Evolutionary conservation across 805 yeast species (phyloP), one percentile per base, ranked within the genome.

Genomic region (Suhomyces kilbournensis): DNA sequence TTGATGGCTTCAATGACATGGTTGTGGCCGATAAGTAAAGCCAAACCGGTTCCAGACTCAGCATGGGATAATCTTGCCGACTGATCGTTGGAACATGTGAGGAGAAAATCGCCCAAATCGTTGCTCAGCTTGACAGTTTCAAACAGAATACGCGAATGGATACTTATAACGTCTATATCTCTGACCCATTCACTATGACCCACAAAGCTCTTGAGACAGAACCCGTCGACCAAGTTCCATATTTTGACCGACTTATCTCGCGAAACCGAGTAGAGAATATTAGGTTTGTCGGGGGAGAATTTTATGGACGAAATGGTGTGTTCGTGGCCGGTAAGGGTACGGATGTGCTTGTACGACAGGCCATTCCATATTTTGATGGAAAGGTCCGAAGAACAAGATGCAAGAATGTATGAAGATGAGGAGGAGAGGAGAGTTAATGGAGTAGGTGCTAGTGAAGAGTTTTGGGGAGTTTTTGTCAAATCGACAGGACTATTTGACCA

Each of bases 141-240:
- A 19, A 60, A 38, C 55, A 56, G 48, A 7, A 64, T 45, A 12
- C 50, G 49, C 7, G 59, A 45, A 47, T 64, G 58, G 22, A 60
- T 44, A 47, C 58, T 54, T 0, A 62, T 66, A 9, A 64, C 71
- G 55, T 84, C 90, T 2, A 90, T 57, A 9, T 81, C 74, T 52
- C 96, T 74, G 3, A 90, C 90, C 97, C 97, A 92, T 57, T 90
- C 97, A 8, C 88, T 79, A 67, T 92, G 97, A 1, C 92, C 93
- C 14, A 80, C 76, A 52, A 90, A 81, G 0, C 88, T 81, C 54
- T 79, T 77, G 15, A 82, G 58, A 54, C 90, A 81, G 76, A 81
- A 83, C 0, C 96, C 97, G 3, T 82, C 76, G 2, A 73, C 67
- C 6, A 86, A 62, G 66, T 88, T 88, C 92, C 92, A 87, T 2